A percentile compares a stretch with the other conserved stretches of the same genome.
Evolutionary conservation across 345 rosid species (phyloP).

Genomic region (Rhodamnia rubescens): DNA sequence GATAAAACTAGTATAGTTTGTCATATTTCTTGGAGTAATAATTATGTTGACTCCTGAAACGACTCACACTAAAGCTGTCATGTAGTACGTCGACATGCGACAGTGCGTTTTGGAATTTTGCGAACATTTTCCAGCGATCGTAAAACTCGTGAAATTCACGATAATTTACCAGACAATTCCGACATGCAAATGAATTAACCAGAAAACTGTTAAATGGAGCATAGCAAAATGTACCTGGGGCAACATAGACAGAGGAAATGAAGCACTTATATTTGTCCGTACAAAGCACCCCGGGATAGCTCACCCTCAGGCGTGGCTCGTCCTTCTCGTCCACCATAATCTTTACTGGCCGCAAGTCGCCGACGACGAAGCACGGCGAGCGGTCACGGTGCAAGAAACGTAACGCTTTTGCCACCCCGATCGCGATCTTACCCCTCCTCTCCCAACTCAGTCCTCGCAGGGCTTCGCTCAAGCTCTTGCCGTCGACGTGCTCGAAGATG

Average conservation of each 20-base stretch:
- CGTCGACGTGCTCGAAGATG: slow-evolving; percentile 46
- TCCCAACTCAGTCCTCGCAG: slow-evolving; percentile 50
- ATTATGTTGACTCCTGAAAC: background rate
- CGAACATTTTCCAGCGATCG: background rate
- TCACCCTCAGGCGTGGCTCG: slow-evolving; percentile 36
- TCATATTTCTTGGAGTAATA: background rate
- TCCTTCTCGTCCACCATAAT: slow-evolving; percentile 38
- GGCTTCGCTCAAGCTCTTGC: slow-evolving; percentile 34
- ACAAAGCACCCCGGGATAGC: slow-evolving; percentile 19
- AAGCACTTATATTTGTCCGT: slow-evolving; percentile 19
- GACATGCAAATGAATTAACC: background rate
- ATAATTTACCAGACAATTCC: background rate
- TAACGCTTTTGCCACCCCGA: slow-evolving; percentile 53
- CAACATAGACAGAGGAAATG: slow-evolving; percentile 30
- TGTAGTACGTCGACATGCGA: background rate
- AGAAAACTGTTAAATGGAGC: background rate
- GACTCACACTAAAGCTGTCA: background rate
- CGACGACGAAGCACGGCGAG: slow-evolving; percentile 16
- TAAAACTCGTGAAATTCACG: background rate
- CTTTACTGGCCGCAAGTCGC: slow-evolving; percentile 47
- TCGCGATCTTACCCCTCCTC: slow-evolving; percentile 39
- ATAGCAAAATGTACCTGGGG: slow-evolving; percentile 41
- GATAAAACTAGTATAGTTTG: background rate
- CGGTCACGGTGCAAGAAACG: slow-evolving; percentile 41
- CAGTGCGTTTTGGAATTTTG: background rate